Evolutionary conservation across 306 rosid species (phyloP).

Genomic region (Cyamopsis tetragonoloba): DNA sequence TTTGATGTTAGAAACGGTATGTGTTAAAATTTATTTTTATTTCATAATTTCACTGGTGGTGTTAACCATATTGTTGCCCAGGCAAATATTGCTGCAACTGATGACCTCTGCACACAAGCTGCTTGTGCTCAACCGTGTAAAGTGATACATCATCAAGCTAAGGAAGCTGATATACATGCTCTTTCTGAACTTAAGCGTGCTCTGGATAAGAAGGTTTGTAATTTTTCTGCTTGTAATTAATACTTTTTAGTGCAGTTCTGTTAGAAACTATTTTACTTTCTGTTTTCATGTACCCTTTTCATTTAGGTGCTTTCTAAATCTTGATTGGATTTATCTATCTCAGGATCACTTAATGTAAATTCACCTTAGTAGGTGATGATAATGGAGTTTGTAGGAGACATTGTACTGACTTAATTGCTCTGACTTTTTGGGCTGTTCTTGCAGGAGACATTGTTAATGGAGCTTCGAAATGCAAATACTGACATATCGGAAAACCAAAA

Average conservation of each 20-base stretch:
- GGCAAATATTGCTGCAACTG: slow-evolving; percentile 34
- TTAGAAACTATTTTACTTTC: slow-evolving; percentile 3
- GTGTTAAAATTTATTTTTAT: background rate
- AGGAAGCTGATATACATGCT: slow-evolving; percentile 68
- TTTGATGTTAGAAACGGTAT: slow-evolving; percentile 1
- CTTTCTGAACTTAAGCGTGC: slow-evolving; percentile 54
- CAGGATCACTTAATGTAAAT: background rate
- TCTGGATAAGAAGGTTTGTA: slow-evolving; percentile 69
- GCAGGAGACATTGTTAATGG: slow-evolving; percentile 60
- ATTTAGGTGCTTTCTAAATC: slow-evolving; percentile 7
- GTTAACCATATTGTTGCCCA: slow-evolving; percentile 29
- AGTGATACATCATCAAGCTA: slow-evolving; percentile 50
- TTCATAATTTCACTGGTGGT: slow-evolving; percentile 15
- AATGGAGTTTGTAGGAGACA: too few relatives aligned
- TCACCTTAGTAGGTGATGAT: slow-evolving; percentile 8
- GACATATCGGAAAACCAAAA: slow-evolving; percentile 54
- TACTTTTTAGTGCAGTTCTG: slow-evolving; percentile 7
- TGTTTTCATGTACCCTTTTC: background rate
- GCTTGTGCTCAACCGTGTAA: slow-evolving; percentile 36
- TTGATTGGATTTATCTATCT: slow-evolving; percentile 8
- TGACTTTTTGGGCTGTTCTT: slow-evolving; percentile 8
- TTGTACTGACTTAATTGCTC: too few relatives aligned
- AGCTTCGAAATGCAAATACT: slow-evolving; percentile 54
- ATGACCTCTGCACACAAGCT: slow-evolving; percentile 35
- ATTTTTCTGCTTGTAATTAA: background rate